A percentile compares a stretch with the other conserved stretches of the same genome.
These are phyloP conservation scores for Kodamaea lidongshanica DNA, from an alignment of 805 yeast genomes.

Conservation along the genomic window DNA sequence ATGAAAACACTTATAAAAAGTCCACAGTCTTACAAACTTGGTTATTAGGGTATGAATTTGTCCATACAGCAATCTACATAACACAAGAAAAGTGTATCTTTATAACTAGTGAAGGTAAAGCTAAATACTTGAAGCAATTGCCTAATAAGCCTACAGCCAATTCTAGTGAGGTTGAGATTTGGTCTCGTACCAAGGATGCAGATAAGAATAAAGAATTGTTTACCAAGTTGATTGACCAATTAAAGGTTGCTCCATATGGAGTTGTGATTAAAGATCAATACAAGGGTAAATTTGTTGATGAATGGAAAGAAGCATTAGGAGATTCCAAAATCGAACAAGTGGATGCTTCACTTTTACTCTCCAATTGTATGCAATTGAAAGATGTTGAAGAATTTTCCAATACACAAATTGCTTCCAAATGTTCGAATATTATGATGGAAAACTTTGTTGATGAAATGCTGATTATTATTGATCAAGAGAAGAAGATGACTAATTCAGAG, in stretches of 20 bases:
- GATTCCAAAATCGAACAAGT: slow-evolving; percentile 6
- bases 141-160: slow-evolving; percentile 34
- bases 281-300: slow-evolving; percentile 77
- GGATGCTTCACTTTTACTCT: slow-evolving; percentile 40
- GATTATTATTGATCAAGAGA: slow-evolving; percentile 78
- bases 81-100: slow-evolving; percentile 54
- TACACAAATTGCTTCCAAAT: slow-evolving; percentile 64
- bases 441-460: slow-evolving; percentile 84
- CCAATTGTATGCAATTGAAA: slow-evolving; percentile 58
- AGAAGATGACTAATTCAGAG: slow-evolving; percentile 63
- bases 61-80: slow-evolving; percentile 75
- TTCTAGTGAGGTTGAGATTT: slow-evolving; percentile 44
- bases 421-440: slow-evolving; percentile 74
- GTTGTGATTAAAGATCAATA: slow-evolving; percentile 68
- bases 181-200: slow-evolving; percentile 76
- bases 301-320: slow-evolving; percentile 52
- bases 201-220: slow-evolving; percentile 68
- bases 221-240: slow-evolving; percentile 44
- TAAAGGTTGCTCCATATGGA: slow-evolving; percentile 53
- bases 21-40: slow-evolving; percentile 83
- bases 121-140: slow-evolving; percentile 66
- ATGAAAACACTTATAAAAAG: slow-evolving; percentile 83
- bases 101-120: slow-evolving; percentile 78
- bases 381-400: slow-evolving; percentile 71
- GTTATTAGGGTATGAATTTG: slow-evolving; percentile 92